These are phyloP conservation scores for Rubus idaeus DNA, from an alignment of 306 rosid species.

Conservation along the genomic window DNA sequence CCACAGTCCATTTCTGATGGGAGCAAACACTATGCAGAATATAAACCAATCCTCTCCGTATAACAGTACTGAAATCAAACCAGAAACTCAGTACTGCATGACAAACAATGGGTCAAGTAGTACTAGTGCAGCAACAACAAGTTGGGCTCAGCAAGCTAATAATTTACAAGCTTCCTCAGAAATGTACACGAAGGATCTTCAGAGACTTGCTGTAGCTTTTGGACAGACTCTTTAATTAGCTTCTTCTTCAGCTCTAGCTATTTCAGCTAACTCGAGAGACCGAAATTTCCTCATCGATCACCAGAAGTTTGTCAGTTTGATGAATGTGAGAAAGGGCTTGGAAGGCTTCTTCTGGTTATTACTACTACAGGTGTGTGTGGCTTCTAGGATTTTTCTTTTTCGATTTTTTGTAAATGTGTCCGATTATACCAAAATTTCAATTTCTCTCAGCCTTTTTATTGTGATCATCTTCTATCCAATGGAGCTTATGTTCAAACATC, in stretches of 20 bases:
- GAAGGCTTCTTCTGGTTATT: conserved; percentile 37
- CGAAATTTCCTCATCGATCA: conserved; percentile 12
- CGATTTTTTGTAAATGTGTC: conserved; percentile 57
- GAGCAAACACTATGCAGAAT: conserved; percentile 34
- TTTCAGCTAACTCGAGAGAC: conserved; percentile 23
- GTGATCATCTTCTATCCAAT: conserved; percentile 38
- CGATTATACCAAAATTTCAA: conserved; percentile 33
- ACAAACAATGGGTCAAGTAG: conserved; percentile 2
- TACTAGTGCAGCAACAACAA: conserved; percentile 8
- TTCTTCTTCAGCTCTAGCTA: conserved; percentile 24
- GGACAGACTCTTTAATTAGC: conserved; percentile 68
- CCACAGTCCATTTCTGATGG: conserved; percentile 50
- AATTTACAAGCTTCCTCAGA: conserved; percentile 43
- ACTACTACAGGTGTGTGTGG: conserved; percentile 49
- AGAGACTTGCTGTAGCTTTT: conserved; percentile 72
- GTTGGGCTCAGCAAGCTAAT: conserved; percentile 32
- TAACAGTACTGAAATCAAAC: conserved; percentile 41
- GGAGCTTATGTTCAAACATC: conserved; percentile 22
- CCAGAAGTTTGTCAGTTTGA: conserved; percentile 38
- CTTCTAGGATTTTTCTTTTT: conserved; percentile 28
- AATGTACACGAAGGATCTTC: conserved; percentile 67
- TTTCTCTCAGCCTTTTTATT: conserved; percentile 33
- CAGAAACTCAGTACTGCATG: conserved; percentile 38
- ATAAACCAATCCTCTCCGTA: conserved; percentile 33
- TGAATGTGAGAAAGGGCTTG: conserved; percentile 26